phyloP scores from a whole-genome alignment of 176 grass and related monocot species.

The Aegilops sharonensis region DNA sequence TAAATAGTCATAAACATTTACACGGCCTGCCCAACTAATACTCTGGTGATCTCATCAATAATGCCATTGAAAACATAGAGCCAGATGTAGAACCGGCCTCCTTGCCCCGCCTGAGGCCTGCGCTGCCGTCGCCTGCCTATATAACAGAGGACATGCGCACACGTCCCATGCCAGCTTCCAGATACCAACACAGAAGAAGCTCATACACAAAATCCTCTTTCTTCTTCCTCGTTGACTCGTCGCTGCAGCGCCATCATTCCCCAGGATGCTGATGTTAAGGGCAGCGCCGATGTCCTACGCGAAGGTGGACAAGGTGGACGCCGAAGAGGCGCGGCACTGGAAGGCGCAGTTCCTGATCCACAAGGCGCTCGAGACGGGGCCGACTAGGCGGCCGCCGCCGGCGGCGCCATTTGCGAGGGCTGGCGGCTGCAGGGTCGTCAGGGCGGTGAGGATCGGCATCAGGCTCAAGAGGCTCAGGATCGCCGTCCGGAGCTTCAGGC shows the following conservation, averaged over 20 bases:
- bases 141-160: conserved; percentile 20
- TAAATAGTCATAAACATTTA: background rate
- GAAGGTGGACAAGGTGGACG: conserved; percentile 63
- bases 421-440: background rate
- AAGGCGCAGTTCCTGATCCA: conserved; percentile 73
- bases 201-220: background rate
- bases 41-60: conserved; percentile 23
- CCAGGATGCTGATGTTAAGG: conserved; percentile 36
- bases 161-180: conserved; percentile 16
- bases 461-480: conserved; percentile 56
- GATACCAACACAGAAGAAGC: conserved; percentile 28
- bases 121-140: conserved; percentile 20
- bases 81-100: conserved; percentile 29
- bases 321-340: conserved; percentile 47
- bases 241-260: background rate
- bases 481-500: conserved; percentile 29
- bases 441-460: conserved; percentile 30
- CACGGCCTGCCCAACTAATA: conserved; percentile 35
- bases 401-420: background rate
- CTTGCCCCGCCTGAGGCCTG: conserved; percentile 7
- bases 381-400: conserved; percentile 12
- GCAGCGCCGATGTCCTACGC: conserved; percentile 51
- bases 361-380: conserved; percentile 50
- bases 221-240: background rate
- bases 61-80: conserved; percentile 28